phyloP scores from a whole-genome alignment of 371 early-diverging fungal genomes.

The Rhizomucor miehei region DNA sequence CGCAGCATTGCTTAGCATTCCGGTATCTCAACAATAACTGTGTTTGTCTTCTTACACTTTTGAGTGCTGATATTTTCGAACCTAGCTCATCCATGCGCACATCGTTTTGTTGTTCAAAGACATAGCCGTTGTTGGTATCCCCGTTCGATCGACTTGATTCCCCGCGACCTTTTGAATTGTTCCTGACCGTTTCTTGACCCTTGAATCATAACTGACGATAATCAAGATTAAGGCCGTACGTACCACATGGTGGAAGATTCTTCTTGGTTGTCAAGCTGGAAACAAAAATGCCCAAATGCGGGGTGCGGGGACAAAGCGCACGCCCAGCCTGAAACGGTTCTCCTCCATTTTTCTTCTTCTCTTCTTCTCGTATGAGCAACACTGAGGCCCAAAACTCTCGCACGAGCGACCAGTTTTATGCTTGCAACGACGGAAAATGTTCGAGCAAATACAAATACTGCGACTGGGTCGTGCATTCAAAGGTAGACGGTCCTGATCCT shows the following conservation, averaged over 20 bases:
- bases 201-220: too few species aligned
- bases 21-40: background rate
- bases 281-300: too few species aligned
- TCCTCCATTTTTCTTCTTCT: too few species aligned
- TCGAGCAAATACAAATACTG: conserved; percentile 29
- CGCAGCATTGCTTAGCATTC: background rate
- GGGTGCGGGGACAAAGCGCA: too few species aligned
- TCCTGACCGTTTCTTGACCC: background rate
- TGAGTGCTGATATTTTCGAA: conserved; percentile 37
- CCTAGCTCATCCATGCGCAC: conserved; percentile 42
- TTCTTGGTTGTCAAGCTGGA: too few species aligned
- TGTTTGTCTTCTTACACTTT: conserved; percentile 26
- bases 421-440: conserved; percentile 34
- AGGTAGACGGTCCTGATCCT: conserved; percentile 42
- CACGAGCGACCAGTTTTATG: too few species aligned
- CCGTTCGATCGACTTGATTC: conserved; percentile 4
- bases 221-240: too few species aligned
- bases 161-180: background rate
- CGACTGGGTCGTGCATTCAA: conserved; percentile 30
- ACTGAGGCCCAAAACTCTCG: too few species aligned
- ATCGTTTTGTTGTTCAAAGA: conserved; percentile 50
- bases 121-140: conserved; percentile 25
- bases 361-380: too few species aligned
- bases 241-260: too few species aligned
- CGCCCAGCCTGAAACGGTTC: too few species aligned